Evolutionary conservation across 2,329 filamentous ascomycete species (phyloP).

Genomic region (Endoconidiophora laricicola): DNA sequence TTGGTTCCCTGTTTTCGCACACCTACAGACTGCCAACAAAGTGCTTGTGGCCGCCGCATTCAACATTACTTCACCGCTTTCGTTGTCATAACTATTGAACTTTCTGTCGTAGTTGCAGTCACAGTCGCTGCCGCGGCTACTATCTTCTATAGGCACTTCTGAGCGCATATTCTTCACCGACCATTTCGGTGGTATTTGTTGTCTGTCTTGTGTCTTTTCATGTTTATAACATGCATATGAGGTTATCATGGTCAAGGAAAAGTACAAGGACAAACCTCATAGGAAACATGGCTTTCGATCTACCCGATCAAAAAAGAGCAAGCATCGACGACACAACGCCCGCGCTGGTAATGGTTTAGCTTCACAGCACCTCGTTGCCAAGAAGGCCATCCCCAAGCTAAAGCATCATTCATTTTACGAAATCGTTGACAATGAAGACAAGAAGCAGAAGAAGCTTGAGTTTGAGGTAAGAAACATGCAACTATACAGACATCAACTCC

Average conservation of each 20-base stretch:
- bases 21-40: not conserved
- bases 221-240: conserved; percentile 4
- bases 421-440: conserved; percentile 46
- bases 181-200: not conserved
- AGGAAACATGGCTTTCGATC: not conserved
- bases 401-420: conserved; percentile 49
- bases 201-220: not conserved
- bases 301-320: not conserved
- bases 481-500: not conserved
- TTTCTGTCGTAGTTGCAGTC: too few relatives aligned
- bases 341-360: not conserved
- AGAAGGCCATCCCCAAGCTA: conserved; percentile 25
- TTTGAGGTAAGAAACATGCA: conserved; percentile 31
- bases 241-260: conserved; percentile 4
- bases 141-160: too few relatives aligned
- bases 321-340: not conserved
- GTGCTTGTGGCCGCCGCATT: not conserved
- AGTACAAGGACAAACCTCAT: not conserved
- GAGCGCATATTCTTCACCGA: too few relatives aligned
- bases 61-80: too few relatives aligned
- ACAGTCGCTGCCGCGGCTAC: too few relatives aligned
- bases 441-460: conserved; percentile 44
- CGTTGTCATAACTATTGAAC: too few relatives aligned
- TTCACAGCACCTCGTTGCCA: conserved; percentile 21
- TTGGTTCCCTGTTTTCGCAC: not conserved